A percentile compares a stretch with the other conserved stretches of the same genome.
Conservation (phyloP, 345 rosid genomes). For the Pugionium cornutum region DNA sequence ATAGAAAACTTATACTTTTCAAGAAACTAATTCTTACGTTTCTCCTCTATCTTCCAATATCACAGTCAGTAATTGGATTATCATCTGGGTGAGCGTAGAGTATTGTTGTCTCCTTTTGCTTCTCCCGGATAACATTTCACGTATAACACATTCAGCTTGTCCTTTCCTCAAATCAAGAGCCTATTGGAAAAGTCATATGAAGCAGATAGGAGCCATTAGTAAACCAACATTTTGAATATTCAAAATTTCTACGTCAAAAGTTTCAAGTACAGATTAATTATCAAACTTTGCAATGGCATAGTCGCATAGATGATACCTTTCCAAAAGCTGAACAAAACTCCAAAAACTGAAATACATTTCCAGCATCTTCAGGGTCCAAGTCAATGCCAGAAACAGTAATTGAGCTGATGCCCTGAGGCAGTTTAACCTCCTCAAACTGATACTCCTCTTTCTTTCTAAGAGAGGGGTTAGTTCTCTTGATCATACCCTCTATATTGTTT, state of each 20-base stretch:
- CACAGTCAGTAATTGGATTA: slow-evolving; percentile 55
- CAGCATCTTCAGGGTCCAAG: slow-evolving; percentile 58
- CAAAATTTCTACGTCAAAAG: no score
- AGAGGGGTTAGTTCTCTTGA: not conserved
- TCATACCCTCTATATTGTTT: no score
- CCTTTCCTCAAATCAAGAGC: slow-evolving; percentile 71
- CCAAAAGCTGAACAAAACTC: slow-evolving; percentile 84
- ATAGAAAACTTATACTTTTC: not conserved
- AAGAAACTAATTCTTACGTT: slow-evolving; percentile 45
- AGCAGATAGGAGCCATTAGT: slow-evolving; percentile 5
- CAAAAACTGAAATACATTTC: slow-evolving; percentile 71
- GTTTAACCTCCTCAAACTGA: slow-evolving; percentile 36
- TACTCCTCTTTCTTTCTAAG: slow-evolving; percentile 35
- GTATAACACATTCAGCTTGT: slow-evolving; percentile 63
- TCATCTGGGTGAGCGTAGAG: slow-evolving; percentile 56
- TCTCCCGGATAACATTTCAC: slow-evolving; percentile 58
- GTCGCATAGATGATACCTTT: slow-evolving; percentile 46
- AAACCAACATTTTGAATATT: not conserved
- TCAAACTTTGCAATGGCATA: not conserved
- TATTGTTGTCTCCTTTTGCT: slow-evolving; percentile 52
- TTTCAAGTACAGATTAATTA: not conserved
- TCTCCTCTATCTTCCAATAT: slow-evolving; percentile 55
- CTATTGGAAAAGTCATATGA: slow-evolving; percentile 41
- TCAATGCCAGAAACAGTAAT: slow-evolving; percentile 59
- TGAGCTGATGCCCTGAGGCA: slow-evolving; percentile 58